Conservation (phyloP, 495 filamentous ascomycete genomes). For the Aspergillus incahuasiensis region DNA sequence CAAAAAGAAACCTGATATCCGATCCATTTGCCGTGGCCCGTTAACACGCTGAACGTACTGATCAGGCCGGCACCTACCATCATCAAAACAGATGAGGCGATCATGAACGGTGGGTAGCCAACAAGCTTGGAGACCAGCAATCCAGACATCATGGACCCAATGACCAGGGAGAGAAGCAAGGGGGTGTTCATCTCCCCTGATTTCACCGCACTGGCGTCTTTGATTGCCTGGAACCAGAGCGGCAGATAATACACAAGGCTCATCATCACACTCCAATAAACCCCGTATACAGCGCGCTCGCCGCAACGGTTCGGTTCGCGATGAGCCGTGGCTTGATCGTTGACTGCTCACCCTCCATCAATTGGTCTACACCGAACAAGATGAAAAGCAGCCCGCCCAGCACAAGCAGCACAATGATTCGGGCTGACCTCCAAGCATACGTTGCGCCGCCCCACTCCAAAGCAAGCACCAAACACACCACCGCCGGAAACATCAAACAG, state of each 20-base stretch:
- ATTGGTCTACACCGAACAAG: background rate
- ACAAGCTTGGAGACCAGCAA: slow-evolving; percentile 52
- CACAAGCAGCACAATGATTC: slow-evolving; percentile 33
- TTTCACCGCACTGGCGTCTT: slow-evolving; percentile 54
- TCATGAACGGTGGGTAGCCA: slow-evolving; percentile 55
- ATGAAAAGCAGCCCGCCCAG: slow-evolving; percentile 23
- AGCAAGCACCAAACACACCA: slow-evolving; percentile 36
- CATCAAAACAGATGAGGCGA: background rate
- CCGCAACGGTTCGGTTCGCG: background rate
- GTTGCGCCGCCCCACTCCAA: slow-evolving; percentile 40
- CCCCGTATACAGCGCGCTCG: no score
- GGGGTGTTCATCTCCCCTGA: slow-evolving; percentile 51
- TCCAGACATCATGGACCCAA: slow-evolving; percentile 38
- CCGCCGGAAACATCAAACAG: slow-evolving; percentile 13
- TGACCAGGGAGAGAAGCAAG: slow-evolving; percentile 30
- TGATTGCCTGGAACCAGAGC: slow-evolving; percentile 53
- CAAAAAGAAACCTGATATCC: no score
- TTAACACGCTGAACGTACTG: background rate
- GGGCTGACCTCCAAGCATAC: slow-evolving; percentile 31
- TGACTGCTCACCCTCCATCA: slow-evolving; percentile 2
- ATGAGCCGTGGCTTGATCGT: slow-evolving; percentile 18
- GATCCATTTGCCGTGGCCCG: slow-evolving; percentile 50
- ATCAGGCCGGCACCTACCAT: background rate
- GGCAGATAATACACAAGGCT: no score
- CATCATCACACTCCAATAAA: no score